Percentiles rank a stretch among this genome's conserved stretches.
Evolutionary conservation across 2,329 filamentous ascomycete genomes (phyloP).

Genomic region (Whalleya microplaca): DNA sequence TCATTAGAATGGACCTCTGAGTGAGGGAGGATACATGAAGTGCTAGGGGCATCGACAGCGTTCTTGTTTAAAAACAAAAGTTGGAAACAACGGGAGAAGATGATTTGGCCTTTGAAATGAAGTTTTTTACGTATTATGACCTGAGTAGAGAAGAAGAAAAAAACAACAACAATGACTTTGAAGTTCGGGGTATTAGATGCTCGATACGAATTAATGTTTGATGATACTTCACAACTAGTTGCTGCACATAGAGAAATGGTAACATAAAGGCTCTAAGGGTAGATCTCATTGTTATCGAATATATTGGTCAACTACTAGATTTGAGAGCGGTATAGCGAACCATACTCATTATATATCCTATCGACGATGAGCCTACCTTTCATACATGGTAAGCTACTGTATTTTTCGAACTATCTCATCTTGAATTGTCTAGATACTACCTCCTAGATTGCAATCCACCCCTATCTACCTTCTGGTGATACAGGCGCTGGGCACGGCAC

Average conservation of each 20-base stretch:
- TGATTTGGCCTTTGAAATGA: background rate
- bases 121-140: background rate
- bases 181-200: background rate
- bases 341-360: too few relatives aligned
- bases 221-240: background rate
- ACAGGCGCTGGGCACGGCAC: conserved; percentile 43
- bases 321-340: too few relatives aligned
- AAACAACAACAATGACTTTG: background rate
- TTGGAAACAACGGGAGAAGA: background rate
- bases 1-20: background rate
- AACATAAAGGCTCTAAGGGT: too few relatives aligned
- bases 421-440: background rate
- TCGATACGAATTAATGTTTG: background rate
- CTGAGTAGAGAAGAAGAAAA: background rate
- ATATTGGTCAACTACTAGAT: too few relatives aligned
- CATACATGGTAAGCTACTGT: too few relatives aligned
- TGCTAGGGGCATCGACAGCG: background rate
- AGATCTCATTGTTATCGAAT: too few relatives aligned
- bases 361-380: too few relatives aligned
- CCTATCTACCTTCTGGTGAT: conserved; percentile 9
- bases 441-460: background rate
- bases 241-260: background rate
- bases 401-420: background rate
- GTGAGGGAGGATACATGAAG: background rate
- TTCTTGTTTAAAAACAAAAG: background rate